A percentile compares a stretch with the other conserved stretches of the same genome.
These are phyloP conservation scores for Typha latifolia DNA, from an alignment of 176 grass and related monocot species.

Conservation along the genomic window DNA sequence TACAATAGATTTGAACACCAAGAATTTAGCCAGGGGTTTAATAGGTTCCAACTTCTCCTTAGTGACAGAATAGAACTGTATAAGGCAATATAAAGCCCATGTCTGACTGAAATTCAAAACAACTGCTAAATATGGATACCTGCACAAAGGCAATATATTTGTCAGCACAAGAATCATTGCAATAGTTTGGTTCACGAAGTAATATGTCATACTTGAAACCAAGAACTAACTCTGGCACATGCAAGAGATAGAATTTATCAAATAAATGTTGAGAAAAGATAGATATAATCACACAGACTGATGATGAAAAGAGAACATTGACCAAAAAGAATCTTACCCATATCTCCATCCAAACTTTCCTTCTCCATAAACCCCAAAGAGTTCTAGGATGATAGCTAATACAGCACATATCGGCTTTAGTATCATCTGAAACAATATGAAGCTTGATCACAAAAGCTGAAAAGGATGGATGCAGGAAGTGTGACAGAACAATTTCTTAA, in stretches of 20 bases:
- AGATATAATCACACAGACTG: no score
- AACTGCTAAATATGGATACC: conserved; percentile 95
- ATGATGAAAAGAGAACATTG: not conserved
- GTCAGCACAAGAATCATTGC: not conserved
- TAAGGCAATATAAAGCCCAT: conserved; percentile 95
- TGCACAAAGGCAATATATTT: conserved; percentile 19
- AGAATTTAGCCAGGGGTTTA: conserved; percentile 89
- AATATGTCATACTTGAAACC: no score
- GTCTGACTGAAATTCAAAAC: conserved; percentile 98
- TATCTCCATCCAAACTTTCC: conserved; percentile 95
- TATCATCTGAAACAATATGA: conserved; percentile 66
- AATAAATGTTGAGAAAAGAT: no score
- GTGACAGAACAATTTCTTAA: not conserved
- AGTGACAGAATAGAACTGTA: conserved; percentile 87
- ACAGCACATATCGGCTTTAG: conserved; percentile 92
- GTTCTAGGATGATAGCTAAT: conserved; percentile 70
- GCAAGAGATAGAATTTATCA: no score
- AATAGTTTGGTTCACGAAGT: no score
- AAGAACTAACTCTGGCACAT: no score
- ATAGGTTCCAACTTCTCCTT: conserved; percentile 94
- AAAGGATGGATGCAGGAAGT: not conserved
- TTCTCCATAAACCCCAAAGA: conserved; percentile 89
- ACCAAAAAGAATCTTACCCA: conserved; percentile 48
- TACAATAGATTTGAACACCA: conserved; percentile 98
- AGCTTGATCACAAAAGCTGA: not conserved